Base-by-base conservation (phyloP, 352 stramenopile species). In the Phytophthora uliginosa region DNA sequence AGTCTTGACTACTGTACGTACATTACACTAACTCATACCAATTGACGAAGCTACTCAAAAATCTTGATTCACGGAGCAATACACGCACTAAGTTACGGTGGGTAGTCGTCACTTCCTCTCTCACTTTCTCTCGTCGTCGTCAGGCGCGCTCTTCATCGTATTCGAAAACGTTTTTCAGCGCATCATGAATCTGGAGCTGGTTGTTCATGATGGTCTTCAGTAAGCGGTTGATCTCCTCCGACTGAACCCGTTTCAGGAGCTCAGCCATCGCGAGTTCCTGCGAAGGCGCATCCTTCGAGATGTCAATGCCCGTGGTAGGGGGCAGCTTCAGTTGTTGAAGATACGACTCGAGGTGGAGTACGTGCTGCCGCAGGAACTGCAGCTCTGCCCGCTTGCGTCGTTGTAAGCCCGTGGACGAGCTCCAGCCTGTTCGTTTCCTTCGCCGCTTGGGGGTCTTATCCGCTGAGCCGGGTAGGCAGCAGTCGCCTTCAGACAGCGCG, bases 181-280 rank as follows among this genome's bases (percentile, higher is more conserved):
- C 6, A 2, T 61, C 34, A 33, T 74, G 47, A 18, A 76, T n/a
- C 47, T 66, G 58, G 17, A 69, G 12, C 36, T 73, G 74, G 22
- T 61, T 77, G 20, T n/a, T 57, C 55, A 76, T 52, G 8, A 77
- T 58, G 6, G 45, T 47, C 31, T 82, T 77, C 3, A 82, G 67
- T 12, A 51, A 38, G 15, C 71, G 62, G 47, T 82, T 82, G 3
- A 63, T 66, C 18, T 72, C 47, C 34, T 82, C 71, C 6, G 67
- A 64, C 4, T 55, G 56, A 31, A 69, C 52, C 12, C 71, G 74
- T 26, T 72, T 24, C 12, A 18, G 26, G 12, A 65, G 61, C 61
- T 81, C 52, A 13, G 18, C 20, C 22, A 36, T 54, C 10, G 69
- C 74, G 4, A 66, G 3, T 8, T 76, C 61, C 52, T 73, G 74